A percentile compares a stretch with the other conserved stretches of the same genome.
phyloP scores from a whole-genome alignment of 345 rosid species.

The Melastoma malabathricum region DNA sequence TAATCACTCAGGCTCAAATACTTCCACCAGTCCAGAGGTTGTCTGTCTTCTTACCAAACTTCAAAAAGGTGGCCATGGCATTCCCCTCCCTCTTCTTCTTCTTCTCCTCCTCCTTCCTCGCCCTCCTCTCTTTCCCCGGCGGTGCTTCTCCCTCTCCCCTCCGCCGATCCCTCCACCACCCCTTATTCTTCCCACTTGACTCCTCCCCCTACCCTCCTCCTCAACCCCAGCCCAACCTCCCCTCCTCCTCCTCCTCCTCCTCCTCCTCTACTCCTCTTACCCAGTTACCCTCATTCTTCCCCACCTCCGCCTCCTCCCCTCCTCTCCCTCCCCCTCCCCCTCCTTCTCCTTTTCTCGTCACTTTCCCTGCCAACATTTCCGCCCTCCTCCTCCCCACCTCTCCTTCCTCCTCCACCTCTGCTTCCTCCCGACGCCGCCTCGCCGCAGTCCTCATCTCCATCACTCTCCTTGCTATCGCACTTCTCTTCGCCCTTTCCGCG shows the following conservation, averaged over 20 bases:
- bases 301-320: conserved; percentile 32
- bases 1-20: too few species aligned
- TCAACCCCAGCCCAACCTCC: too few species aligned
- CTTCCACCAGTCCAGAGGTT: too few species aligned
- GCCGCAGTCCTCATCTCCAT: conserved; percentile 36
- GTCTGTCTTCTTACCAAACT: too few species aligned
- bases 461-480: conserved; percentile 39
- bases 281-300: conserved; percentile 7
- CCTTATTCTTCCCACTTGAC: conserved; percentile 35
- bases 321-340: conserved; percentile 19
- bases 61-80: too few species aligned
- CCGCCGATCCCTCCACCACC: conserved; percentile 68
- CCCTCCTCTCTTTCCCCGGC: too few species aligned
- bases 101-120: too few species aligned
- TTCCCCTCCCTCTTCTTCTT: too few species aligned
- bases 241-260: conserved; percentile 32
- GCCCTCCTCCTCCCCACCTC: conserved; percentile 52
- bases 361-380: conserved; percentile 91
- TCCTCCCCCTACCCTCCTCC: conserved; percentile 25
- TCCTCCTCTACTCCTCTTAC: conserved; percentile 17
- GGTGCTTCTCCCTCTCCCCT: too few species aligned
- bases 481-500: conserved; percentile 26
- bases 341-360: conserved; percentile 10
- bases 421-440: conserved; percentile 19
- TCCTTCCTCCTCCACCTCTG: conserved; percentile 15